phyloP scores from a whole-genome alignment of 2,329 filamentous ascomycete genomes.

The Xylariomycetidae sp. region DNA sequence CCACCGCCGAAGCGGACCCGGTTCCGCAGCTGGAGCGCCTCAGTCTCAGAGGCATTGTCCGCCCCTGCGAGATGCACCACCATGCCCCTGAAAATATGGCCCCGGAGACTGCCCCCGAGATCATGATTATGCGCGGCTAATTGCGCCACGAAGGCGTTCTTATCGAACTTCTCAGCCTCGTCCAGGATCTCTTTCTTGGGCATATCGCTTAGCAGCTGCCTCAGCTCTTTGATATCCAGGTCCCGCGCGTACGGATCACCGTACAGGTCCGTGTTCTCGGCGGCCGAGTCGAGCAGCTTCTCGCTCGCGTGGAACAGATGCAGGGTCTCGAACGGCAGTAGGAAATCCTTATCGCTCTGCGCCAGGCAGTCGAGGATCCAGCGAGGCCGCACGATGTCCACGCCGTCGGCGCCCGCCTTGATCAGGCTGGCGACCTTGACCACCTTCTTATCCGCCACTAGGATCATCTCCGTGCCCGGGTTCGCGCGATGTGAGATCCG shows the following conservation, averaged over 20 bases:
- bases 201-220: conserved; percentile 44
- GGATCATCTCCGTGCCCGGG: conserved; percentile 57
- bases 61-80: conserved; percentile 35
- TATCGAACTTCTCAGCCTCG: conserved; percentile 37
- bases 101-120: conserved; percentile 43
- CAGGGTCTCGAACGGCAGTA: conserved; percentile 57
- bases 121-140: conserved; percentile 53
- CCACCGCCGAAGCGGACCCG: conserved; percentile 69
- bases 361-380: conserved; percentile 84
- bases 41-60: conserved; percentile 26
- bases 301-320: conserved; percentile 71
- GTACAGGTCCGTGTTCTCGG: conserved; percentile 65
- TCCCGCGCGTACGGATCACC: conserved; percentile 82
- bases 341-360: conserved; percentile 49
- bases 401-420: conserved; percentile 61
- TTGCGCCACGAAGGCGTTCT: conserved; percentile 44
- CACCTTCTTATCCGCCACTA: conserved; percentile 73
- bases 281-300: conserved; percentile 47
- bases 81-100: conserved; percentile 48
- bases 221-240: conserved; percentile 59
- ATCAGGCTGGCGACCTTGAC: conserved; percentile 82
- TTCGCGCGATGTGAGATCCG: conserved; percentile 69
- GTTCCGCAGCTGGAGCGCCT: conserved; percentile 44
- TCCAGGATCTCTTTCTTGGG: conserved; percentile 39
- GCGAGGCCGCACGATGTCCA: conserved; percentile 69